These are phyloP conservation scores for Glonium stellatum DNA, from an alignment of 495 filamentous ascomycete species.

Conservation along the genomic window DNA sequence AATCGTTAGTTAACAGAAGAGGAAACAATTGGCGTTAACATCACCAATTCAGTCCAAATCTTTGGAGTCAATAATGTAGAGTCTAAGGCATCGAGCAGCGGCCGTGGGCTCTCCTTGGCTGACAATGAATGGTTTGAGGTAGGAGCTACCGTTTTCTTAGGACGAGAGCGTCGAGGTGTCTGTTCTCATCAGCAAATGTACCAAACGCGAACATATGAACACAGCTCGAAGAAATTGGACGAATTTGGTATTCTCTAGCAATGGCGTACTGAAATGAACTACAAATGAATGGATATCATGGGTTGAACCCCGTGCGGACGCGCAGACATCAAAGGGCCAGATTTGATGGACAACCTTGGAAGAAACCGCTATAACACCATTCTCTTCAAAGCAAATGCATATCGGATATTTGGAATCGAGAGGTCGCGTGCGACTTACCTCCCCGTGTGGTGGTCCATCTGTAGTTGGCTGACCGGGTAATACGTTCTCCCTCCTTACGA, in stretches of 20 bases:
- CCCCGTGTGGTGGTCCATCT: conserved; percentile 49
- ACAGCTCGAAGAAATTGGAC: neutral
- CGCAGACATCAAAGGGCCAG: neutral
- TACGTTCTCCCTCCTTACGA: conserved; percentile 24
- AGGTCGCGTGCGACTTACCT: conserved; percentile 5
- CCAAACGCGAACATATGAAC: neutral
- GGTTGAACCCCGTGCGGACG: neutral
- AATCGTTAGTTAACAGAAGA: conserved; percentile 12
- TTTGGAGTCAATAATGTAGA: conserved; percentile 41
- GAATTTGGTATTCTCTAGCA: too few species aligned
- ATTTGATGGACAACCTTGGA: neutral
- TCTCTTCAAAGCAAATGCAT: neutral
- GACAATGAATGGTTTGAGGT: neutral
- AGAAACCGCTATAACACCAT: neutral
- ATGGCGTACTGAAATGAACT: neutral
- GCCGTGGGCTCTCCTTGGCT: conserved; percentile 14
- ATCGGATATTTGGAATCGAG: neutral
- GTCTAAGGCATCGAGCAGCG: conserved; percentile 28
- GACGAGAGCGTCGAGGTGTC: conserved; percentile 7
- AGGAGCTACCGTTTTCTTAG: conserved; percentile 9
- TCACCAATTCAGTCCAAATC: conserved; percentile 41
- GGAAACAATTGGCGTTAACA: conserved; percentile 5
- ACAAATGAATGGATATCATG: neutral
- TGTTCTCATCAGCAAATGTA: conserved; percentile 4
- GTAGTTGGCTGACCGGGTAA: conserved; percentile 46